These are phyloP conservation scores for Yamadazyma endophytica DNA, from an alignment of 805 yeast genomes.

Conservation along the genomic window DNA sequence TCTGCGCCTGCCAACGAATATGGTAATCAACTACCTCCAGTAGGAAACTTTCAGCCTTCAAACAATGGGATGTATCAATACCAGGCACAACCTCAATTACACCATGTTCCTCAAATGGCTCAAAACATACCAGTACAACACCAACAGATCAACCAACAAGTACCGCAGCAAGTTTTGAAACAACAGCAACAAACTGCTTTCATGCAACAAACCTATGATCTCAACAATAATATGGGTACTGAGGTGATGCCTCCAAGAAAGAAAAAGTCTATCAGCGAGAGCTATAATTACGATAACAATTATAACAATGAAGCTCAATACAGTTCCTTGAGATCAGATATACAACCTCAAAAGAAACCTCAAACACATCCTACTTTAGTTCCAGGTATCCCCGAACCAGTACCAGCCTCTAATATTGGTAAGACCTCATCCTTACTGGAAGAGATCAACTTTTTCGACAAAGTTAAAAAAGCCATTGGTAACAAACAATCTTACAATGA, in stretches of 20 bases:
- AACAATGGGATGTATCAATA: conserved; percentile 16
- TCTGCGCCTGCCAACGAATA: conserved; percentile 31
- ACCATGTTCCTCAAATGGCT: conserved; percentile 16
- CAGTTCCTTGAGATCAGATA: conserved; percentile 42
- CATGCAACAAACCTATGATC: conserved; percentile 3
- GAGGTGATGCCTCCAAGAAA: no score
- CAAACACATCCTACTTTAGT: conserved; percentile 60
- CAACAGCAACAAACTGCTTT: conserved; percentile 3
- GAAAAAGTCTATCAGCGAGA: conserved; percentile 23
- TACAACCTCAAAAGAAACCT: conserved; percentile 16
- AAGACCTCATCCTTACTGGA: conserved; percentile 65
- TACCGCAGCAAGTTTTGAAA: conserved; percentile 2
- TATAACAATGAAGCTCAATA: conserved; percentile 41
- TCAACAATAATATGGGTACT: no score
- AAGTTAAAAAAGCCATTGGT: conserved; percentile 82
- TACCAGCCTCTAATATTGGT: conserved; percentile 41
- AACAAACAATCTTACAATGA: conserved; percentile 90
- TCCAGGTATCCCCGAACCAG: conserved; percentile 85
- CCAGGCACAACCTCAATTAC: conserved; percentile 11
- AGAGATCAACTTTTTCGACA: conserved; percentile 88
- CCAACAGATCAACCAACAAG: conserved; percentile 3
- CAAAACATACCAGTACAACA: no score
- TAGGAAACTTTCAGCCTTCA: conserved; percentile 82
- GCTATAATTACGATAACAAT: conserved; percentile 25
- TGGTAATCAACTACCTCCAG: conserved; percentile 69